Conservation (phyloP, 2,329 filamentous ascomycete species). For the Trematosphaeria pertusa region DNA sequence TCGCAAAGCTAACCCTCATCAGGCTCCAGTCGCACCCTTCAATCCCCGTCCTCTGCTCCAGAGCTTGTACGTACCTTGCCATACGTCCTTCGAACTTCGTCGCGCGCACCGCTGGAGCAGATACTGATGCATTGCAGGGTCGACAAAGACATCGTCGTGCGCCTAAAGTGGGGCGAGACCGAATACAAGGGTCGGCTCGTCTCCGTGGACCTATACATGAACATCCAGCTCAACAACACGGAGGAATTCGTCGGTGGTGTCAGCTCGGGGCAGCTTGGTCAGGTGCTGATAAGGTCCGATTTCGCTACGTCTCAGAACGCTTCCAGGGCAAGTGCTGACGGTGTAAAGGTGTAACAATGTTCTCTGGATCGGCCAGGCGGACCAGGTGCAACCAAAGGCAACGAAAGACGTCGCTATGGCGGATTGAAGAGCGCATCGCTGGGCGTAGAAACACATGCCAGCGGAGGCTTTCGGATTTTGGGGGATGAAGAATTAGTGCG, state of each 20-base stretch:
- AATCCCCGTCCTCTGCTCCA: slow-evolving; percentile 98
- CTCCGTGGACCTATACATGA: slow-evolving; percentile 98
- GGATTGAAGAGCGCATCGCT: slow-evolving; percentile 37
- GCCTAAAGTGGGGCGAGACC: slow-evolving; percentile 96
- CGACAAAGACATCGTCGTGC: slow-evolving; percentile 87
- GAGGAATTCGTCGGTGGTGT: slow-evolving; percentile 93
- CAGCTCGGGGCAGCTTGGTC: slow-evolving; percentile 82
- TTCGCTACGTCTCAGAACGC: too few species aligned
- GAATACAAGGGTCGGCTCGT: slow-evolving; percentile 96
- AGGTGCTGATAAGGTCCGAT: slow-evolving; percentile 84
- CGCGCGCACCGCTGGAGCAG: background rate
- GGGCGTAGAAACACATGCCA: background rate
- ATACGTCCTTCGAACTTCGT: background rate
- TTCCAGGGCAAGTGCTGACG: background rate
- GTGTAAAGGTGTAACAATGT: slow-evolving; percentile 86
- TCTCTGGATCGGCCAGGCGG: slow-evolving; percentile 78
- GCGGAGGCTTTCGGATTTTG: background rate
- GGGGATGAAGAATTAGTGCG: background rate
- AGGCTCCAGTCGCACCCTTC: slow-evolving; percentile 72
- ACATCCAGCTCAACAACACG: slow-evolving; percentile 88
- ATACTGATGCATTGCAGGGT: slow-evolving; percentile 62
- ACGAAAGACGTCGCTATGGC: slow-evolving; percentile 50
- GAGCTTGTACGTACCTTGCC: slow-evolving; percentile 76
- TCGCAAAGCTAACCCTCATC: slow-evolving; percentile 21
- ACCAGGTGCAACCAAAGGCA: slow-evolving; percentile 53